Evolutionary conservation across 2,329 filamentous ascomycete genomes (phyloP), one percentile per base, ranked within the genome.

Genomic region (Penicillium sp.): DNA sequence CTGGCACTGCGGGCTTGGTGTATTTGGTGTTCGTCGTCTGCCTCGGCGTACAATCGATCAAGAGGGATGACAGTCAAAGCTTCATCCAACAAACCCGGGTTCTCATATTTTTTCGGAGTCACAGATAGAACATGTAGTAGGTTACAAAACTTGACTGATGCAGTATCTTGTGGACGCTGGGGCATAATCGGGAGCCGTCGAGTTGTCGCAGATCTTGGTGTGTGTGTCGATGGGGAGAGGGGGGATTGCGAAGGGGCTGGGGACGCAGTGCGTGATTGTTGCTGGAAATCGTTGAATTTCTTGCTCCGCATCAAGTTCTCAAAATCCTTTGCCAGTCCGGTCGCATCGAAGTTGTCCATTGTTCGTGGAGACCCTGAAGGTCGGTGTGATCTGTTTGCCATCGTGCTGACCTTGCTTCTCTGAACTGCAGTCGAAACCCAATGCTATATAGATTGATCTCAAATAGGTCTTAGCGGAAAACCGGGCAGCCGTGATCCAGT

Each of bases 61-160:
- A 97, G 78, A 0, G 93, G 93, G 49, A 99, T 90, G 38, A 86
- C 85, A 60, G 89, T 85, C 18, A 99, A 78, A 4, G 93, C 94
- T 72, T 97, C 93, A 70, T 99, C 94, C 52, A 99, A 79, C 11
- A 97, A 78, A 35, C 94, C 94, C 0, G 94, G 93, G 72, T 99
- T 97, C 74, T 99, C 94, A 77, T 96, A 99, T 71, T 93, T 94
- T 20, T 87, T 89, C 18, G 94, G 94, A 47, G 91, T 96, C 58
- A 89, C 82, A 16, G 93, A 96, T 20, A 97, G 77, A 20, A 90
- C 91, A 63, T 95, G 83, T 46, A 97, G 82, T 60, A 95, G 83
- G 74, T 88, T 96, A 64, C 88, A 83, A 65, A 92, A 91, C 64
- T 89, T 90, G 60, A 89, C 80, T 0, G 87, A 89, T 20, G 82